phyloP scores from a whole-genome alignment of 2,329 filamentous ascomycete genomes.

The Myrmaecium sp. region DNA sequence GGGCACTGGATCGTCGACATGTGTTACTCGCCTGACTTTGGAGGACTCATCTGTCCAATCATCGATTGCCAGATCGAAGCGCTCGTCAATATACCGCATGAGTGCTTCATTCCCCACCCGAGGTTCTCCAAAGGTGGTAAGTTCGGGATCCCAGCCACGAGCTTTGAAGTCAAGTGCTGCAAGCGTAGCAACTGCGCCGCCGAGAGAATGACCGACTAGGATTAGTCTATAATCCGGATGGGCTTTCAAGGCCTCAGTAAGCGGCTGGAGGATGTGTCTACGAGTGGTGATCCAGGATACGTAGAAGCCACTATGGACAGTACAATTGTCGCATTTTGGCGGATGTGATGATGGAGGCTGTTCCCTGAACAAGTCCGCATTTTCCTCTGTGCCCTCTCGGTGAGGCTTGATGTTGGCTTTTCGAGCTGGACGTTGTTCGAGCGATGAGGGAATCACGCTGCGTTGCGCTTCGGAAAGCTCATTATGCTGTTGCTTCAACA shows the following conservation, averaged over 20 bases:
- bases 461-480: no score
- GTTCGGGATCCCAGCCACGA: slow-evolving; percentile 55
- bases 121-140: slow-evolving; percentile 92
- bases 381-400: no score
- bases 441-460: no score
- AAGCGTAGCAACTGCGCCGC: slow-evolving; percentile 78
- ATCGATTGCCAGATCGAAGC: slow-evolving; percentile 31
- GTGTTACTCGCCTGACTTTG: slow-evolving; percentile 64
- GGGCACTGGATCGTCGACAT: slow-evolving; percentile 74
- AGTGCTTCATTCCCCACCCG: slow-evolving; percentile 39
- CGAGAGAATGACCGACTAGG: slow-evolving; percentile 79
- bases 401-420: no score
- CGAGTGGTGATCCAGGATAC: slow-evolving; percentile 67
- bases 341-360: no score
- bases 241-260: slow-evolving; percentile 40
- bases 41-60: slow-evolving; percentile 10
- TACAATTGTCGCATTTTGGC: slow-evolving; percentile 64
- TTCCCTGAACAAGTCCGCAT: neutral
- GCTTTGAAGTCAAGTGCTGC: slow-evolving; percentile 68
- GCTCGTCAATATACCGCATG: slow-evolving; percentile 34
- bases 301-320: slow-evolving; percentile 82
- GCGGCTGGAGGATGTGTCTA: slow-evolving; percentile 46
- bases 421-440: no score
- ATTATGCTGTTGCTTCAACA: no score
- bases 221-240: slow-evolving; percentile 59